Evolutionary conservation across 768 basidiomycete species (phyloP), one percentile per base, ranked within the genome.

Genomic region (Lactifluus pinguis): DNA sequence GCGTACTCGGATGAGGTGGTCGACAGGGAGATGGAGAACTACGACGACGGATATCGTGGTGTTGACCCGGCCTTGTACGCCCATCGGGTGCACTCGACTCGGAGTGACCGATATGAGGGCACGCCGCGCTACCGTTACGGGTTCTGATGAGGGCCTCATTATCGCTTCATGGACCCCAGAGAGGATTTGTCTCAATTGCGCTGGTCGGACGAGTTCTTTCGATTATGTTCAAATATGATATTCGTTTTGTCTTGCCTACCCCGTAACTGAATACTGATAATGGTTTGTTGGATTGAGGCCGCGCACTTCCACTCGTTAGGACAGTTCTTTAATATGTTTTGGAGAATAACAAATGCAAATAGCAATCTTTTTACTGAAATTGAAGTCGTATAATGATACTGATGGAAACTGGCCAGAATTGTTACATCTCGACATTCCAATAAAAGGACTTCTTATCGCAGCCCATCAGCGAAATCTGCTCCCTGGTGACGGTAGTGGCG

Each of bases 11-110:
- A 54, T 25, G 44, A 45, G 38, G 47, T 49, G 47, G 34, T 42
- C 14, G 30, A 34, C 4, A 50, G 38, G 56, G 49, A 41, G 13
- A 49, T 36, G 8, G n/a, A 8, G 5, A 29, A 42, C 39, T 38
- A 50, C n/a, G 32, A 52, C 21, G 57, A 59, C 15, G 50, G 42
- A n/a, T 59, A 59, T 30, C 49, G 42, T 25, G 50, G 50, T 13
- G 57, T 59, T 15, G 55, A 57, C 55, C 55, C 48, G 15, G 48
- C 21, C 4, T 21, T 49, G 36, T 57, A 57, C 13, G 36, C 34
- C 17, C 34, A 49, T 36, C 38, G 55, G 39, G 19, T 21, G 10
- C 14, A 29, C 14, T 34, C 41, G 29, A n/a, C n/a, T n/a, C n/a
- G n/a, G n/a, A n/a, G 19, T 2, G 32, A 19, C 4, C 19, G 21